Base-by-base conservation (phyloP, 352 stramenopile species). In the Thalassiosira oceanica region DNA sequence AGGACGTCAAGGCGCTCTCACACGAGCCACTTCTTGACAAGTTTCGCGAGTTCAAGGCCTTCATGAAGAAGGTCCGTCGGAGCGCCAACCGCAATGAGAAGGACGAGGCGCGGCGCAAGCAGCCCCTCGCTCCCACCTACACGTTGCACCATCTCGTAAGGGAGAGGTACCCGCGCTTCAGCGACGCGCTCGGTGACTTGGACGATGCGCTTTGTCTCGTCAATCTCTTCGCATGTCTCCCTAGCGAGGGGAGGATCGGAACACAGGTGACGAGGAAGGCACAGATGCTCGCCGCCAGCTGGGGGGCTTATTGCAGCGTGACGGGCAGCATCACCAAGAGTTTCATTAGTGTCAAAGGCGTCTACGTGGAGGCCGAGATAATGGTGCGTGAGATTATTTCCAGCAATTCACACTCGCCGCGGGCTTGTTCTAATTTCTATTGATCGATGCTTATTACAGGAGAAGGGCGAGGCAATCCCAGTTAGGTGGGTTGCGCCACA, bases 331-430 rank as follows among this genome's bases (percentile, higher is more conserved):
- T 99, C 36, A 96, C 91, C 27, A 99, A 99, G 85, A 86, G 74
- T 5, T 99, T 99, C 81, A 95, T 99, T 65, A 97, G 91, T 52
- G 97, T 99, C 64, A 99, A 99, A 86, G 97, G 97, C 29, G 92
- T 99, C 42, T 99, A 99, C 84, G 98, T 98, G 83, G 95, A 99
- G 76, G 94, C 95, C 3, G 58, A 65, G 7, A 76, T 89, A 63
- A 63, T 54, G 54, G 54, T 63, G 26, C 52, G 54, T 44, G 52
- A 7, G 15, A 44, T 11, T n/a, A 8, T 42, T 39, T 16, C 20
- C 21, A 8, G 5, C 15, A 7, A 55, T 36, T 18, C 3, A 2
- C n/a, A 5, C 8, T 18, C 13, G 2, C 10, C 27, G 26, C 41
- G 15, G 31, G 13, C 21, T 20, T 26, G 5, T 56, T 33, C 23